Evolutionary conservation across 805 yeast species (phyloP), one percentile per base, ranked within the genome.

Genomic region (Spathaspora passalidarum): DNA sequence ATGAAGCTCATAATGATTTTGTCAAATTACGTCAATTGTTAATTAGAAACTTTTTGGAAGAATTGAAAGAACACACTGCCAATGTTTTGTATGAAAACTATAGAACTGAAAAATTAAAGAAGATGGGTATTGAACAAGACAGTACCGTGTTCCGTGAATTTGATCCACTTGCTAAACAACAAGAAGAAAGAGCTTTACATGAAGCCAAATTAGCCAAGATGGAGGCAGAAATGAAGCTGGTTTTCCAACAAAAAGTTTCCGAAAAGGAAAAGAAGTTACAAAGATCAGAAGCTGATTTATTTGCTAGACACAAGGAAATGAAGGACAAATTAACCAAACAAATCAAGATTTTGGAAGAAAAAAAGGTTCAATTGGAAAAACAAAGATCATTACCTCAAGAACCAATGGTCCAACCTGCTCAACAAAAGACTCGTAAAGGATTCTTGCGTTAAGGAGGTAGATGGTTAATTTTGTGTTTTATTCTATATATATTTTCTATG

Each of bases 261-360:
- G 97, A 91, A 70, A 95, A 94, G 82, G 99, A 94, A 69, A 88
- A 90, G 79, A 92, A 92, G 73, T 80, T 94, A 62, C 96, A 91
- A 73, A 88, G 88, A 71, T 88, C 96, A 40, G 99, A 94, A 73
- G 94, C 96, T 47, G 99, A 94, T 68, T 79, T 94, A 62, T 92
- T 92, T 65, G 80, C 94, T 35, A 85, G 95, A 67, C 99, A 94
- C 69, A 88, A 89, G 69, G 98, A 94, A 68, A 91, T 92, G 92
- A 92, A 92, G 70, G 97, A 92, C 62, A 89, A 88, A 69, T 79
- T 94, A 64, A 76, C 86, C 53, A 86, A 86, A 66, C 97, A 92
- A 69, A 81, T 92, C 54, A 86, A 85, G 62, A 81, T 90, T 59
- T 78, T 94, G 60, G 98, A 94, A 67, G 97, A 90, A 55, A 89